phyloP scores from a whole-genome alignment of 1,284 basidiomycete species.

The Cryptococcus floricola region DNA sequence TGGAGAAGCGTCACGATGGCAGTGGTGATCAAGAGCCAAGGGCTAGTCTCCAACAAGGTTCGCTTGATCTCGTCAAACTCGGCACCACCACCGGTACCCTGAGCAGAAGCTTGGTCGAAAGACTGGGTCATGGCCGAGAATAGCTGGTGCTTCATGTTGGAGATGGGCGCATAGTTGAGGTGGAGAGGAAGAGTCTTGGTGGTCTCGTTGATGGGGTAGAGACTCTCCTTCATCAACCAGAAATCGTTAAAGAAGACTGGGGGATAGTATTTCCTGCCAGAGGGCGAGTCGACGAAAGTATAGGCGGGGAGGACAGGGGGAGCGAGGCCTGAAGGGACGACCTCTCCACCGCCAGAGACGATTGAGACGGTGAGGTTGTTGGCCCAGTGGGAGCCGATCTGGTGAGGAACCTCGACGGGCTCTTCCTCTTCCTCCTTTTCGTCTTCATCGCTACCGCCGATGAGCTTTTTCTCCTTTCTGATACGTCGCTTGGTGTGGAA shows the following conservation, averaged over 20 bases:
- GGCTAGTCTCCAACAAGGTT: conserved; percentile 90
- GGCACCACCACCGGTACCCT: conserved; percentile 56
- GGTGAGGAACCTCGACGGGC: conserved; percentile 14
- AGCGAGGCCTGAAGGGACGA: conserved; percentile 62
- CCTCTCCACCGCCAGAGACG: conserved; percentile 62
- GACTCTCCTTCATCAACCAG: conserved; percentile 76
- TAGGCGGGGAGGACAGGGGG: conserved; percentile 56
- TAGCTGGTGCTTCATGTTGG: conserved; percentile 69
- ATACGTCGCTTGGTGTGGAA: conserved; percentile 69
- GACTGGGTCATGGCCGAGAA: conserved; percentile 73
- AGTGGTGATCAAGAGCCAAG: conserved; percentile 72
- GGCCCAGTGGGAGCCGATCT: conserved; percentile 70
- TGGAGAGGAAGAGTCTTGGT: conserved; percentile 70
- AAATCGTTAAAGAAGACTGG: conserved; percentile 93
- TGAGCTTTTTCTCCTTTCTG: conserved; percentile 78
- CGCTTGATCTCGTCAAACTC: conserved; percentile 92
- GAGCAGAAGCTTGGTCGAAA: conserved; percentile 69
- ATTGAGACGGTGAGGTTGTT: conserved; percentile 84
- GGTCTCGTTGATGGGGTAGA: conserved; percentile 72
- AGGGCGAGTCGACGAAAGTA: conserved; percentile 55
- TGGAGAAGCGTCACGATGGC: conserved; percentile 80
- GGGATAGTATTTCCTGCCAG: conserved; percentile 66
- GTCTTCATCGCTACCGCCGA: conserved; percentile 53
- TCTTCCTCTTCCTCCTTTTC: conserved; percentile 23
- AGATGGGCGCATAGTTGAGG: conserved; percentile 78